Percentiles rank a stretch among this genome's conserved stretches.
phyloP scores from a whole-genome alignment of 2,329 filamentous ascomycete genomes.

The Penicillium sp. region DNA sequence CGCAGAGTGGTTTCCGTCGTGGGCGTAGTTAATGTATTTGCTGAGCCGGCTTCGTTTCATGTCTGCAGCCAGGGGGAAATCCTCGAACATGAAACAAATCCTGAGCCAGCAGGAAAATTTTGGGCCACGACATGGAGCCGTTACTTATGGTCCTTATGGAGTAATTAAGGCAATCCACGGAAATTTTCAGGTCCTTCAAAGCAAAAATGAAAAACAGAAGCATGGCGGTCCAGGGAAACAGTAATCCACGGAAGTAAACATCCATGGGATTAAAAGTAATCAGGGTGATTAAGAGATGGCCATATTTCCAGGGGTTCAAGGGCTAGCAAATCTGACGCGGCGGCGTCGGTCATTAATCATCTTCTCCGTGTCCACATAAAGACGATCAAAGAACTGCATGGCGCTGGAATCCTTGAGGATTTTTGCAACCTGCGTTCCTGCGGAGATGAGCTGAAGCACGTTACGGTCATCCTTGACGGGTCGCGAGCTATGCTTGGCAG shows the following conservation, averaged over 20 bases:
- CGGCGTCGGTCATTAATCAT: constrained; percentile 68
- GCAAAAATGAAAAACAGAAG: neutral
- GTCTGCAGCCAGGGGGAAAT: neutral
- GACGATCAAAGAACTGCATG: constrained; percentile 76
- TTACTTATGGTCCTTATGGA: neutral
- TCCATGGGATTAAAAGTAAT: neutral
- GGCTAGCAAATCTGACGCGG: constrained; percentile 35
- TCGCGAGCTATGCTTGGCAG: constrained; percentile 78
- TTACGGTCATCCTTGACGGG: constrained; percentile 86
- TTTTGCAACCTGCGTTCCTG: constrained; percentile 83
- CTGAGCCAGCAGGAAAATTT: neutral
- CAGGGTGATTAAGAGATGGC: constrained; percentile 2
- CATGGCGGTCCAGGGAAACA: constrained; percentile 4
- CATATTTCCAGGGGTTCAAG: constrained; percentile 2
- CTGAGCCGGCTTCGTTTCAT: neutral
- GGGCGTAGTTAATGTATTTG: neutral
- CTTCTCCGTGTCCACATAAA: constrained; percentile 80
- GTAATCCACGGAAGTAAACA: constrained; percentile 1
- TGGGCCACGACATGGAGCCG: neutral
- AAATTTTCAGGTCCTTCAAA: constrained; percentile 2
- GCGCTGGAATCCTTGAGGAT: constrained; percentile 81
- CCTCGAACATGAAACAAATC: neutral
- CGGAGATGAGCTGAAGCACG: constrained; percentile 82
- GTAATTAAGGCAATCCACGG: neutral
- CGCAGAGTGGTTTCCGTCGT: neutral